A percentile compares a stretch with the other conserved stretches of the same genome.
Evolutionary conservation across 371 early-diverging fungal species (phyloP).

Genomic region (Lichtheimia ramosa): DNA sequence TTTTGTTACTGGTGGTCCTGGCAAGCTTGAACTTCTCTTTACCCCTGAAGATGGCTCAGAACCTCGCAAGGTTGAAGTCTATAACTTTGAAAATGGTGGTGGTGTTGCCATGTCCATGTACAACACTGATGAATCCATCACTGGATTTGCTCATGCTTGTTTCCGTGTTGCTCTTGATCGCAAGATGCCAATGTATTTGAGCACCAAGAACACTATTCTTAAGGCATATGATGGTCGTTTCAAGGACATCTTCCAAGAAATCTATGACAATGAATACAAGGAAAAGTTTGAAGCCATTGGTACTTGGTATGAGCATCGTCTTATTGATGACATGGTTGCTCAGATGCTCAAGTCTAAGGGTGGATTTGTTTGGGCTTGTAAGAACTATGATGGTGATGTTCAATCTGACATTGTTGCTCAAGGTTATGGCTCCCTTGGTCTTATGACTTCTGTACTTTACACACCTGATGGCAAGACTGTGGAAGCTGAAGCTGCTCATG

Average conservation of each 20-base stretch:
- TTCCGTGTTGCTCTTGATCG: conserved; percentile 87
- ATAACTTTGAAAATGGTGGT: conserved; percentile 72
- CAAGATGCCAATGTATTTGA: conserved; percentile 92
- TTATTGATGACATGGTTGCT: conserved; percentile 99
- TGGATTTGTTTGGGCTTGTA: conserved; percentile 94
- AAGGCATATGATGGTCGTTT: conserved; percentile 97
- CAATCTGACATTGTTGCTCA: conserved; percentile 96
- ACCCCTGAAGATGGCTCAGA: conserved; percentile 81
- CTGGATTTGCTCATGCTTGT: conserved; percentile 92
- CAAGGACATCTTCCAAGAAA: conserved; percentile 94
- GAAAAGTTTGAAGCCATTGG: conserved; percentile 68
- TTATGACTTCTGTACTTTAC: conserved; percentile 95
- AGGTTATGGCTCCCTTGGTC: conserved; percentile 88
- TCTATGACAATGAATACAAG: conserved; percentile 82
- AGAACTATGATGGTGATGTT: conserved; percentile 96
- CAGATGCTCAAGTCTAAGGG: conserved; percentile 94
- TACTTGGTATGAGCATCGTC: conserved; percentile 96
- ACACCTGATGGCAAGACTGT: conserved; percentile 95
- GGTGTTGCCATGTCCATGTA: conserved; percentile 97
- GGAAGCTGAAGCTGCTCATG: conserved; percentile 97
- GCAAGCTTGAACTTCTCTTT: conserved; percentile 86
- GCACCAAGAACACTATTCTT: conserved; percentile 97
- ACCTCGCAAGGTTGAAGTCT: conserved; percentile 68
- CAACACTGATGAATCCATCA: conserved; percentile 90
- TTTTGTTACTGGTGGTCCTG: conserved; percentile 86